Percentiles rank a stretch among this genome's conserved stretches.
Conservation (phyloP, 2,329 filamentous ascomycete genomes). For the Fusarium scirpi region DNA sequence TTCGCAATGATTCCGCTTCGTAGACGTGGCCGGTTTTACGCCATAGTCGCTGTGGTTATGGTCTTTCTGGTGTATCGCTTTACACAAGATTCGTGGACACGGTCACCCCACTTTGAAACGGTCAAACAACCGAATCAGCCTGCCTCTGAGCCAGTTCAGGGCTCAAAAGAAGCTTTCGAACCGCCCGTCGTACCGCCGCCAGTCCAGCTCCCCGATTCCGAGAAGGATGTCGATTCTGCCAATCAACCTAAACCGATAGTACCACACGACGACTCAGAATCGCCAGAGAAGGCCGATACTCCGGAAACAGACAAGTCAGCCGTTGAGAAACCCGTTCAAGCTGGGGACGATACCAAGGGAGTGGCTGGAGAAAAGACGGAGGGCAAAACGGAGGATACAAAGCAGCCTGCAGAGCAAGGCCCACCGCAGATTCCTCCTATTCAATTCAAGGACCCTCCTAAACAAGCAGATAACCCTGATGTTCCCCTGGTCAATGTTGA, state of each 20-base stretch:
- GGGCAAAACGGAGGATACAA: conserved; percentile 1
- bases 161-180: conserved; percentile 34
- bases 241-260: conserved; percentile 20
- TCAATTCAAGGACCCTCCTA: conserved; percentile 48
- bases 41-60: conserved; percentile 66
- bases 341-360: conserved; percentile 10
- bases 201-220: conserved; percentile 32
- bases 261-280: conserved; percentile 16
- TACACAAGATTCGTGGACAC: conserved; percentile 57
- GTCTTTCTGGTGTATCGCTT: conserved; percentile 67
- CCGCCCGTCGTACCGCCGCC: conserved; percentile 32
- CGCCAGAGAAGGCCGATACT: conserved; percentile 12
- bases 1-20: conserved; percentile 62
- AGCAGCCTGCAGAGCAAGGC: conserved; percentile 21
- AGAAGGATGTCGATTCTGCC: conserved; percentile 18
- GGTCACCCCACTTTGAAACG: conserved; percentile 31
- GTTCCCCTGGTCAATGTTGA: conserved; percentile 27
- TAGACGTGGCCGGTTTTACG: conserved; percentile 71
- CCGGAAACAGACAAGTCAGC: conserved; percentile 18
- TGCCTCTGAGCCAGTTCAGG: conserved; percentile 20
- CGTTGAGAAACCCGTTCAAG: conserved; percentile 12
- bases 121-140: conserved; percentile 21
- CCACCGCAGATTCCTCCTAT: conserved; percentile 38
- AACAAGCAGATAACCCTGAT: conserved; percentile 35
- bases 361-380: conserved; percentile 10